Percentiles rank a stretch among this genome's conserved stretches.
phyloP scores from a whole-genome alignment of 2,329 filamentous ascomycete species.

The Colletotrichum sansevieriae region DNA sequence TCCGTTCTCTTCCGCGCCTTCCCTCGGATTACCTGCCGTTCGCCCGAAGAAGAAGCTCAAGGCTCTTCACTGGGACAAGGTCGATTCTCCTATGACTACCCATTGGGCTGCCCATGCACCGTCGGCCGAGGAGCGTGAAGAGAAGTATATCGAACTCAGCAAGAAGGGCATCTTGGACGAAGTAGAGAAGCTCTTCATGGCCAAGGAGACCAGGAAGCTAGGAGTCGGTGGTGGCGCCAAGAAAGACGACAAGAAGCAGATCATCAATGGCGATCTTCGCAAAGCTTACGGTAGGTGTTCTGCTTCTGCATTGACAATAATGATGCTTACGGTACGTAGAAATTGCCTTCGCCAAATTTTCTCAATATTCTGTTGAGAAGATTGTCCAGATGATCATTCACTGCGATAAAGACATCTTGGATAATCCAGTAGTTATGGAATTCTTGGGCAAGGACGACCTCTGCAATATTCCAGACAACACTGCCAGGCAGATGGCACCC shows the following conservation, averaged over 20 bases:
- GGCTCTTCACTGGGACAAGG: constrained; percentile 99
- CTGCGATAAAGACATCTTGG: constrained; percentile 88
- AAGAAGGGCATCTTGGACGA: constrained; percentile 97
- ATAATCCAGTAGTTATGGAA: constrained; percentile 94
- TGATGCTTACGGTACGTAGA: constrained; percentile 57
- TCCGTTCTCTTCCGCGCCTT: constrained; percentile 62
- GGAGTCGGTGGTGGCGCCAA: constrained; percentile 75
- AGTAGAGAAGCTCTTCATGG: constrained; percentile 96
- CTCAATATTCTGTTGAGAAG: constrained; percentile 84
- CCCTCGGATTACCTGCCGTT: constrained; percentile 81
- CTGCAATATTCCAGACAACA: constrained; percentile 92
- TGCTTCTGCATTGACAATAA: background rate
- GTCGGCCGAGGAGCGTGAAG: constrained; percentile 89
- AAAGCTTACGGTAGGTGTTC: constrained; percentile 80
- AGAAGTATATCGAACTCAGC: constrained; percentile 94
- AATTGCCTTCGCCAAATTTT: constrained; percentile 95
- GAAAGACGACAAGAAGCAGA: constrained; percentile 96
- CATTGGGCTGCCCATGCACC: constrained; percentile 92
- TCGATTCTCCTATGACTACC: constrained; percentile 90
- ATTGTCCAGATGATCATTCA: constrained; percentile 95
- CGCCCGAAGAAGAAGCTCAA: constrained; percentile 99
- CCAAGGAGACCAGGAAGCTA: constrained; percentile 93
- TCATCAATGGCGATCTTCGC: constrained; percentile 91
- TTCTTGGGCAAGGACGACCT: constrained; percentile 94
- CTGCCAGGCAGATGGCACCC: constrained; percentile 89